Base-by-base conservation (phyloP, 1,284 basidiomycete genomes). In the Tremellales sp. region DNA sequence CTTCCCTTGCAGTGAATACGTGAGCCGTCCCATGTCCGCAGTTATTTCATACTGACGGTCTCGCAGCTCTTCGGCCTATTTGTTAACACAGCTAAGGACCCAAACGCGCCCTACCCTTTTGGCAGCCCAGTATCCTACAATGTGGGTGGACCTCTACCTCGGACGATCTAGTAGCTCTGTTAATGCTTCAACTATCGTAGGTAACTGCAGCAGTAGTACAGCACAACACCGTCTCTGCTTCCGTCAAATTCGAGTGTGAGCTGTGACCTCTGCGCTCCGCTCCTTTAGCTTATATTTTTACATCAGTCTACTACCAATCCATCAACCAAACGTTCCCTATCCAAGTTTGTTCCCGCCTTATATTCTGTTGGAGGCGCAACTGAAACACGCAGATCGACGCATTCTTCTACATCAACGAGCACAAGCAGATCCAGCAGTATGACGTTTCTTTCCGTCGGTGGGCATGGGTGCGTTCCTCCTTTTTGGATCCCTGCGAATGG, bases 401-500 rank as follows among this genome's bases (percentile, higher is more conserved):
- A 12, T 61, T 43, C 42, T 43, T 56, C 13, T 28, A 25, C 5
- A 42, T 58, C 32, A 51, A 59, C 39, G 51, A 62, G 12, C 9
- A 51, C 6, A 35, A 42, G 18, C 37, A 57, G 29, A 57, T 54
- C 25, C 26, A 45, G 10, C 50, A 58, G 29, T 63, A 58, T 37
- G 54, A 57, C 37, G 25, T 52, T 2, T 19, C 50, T 7, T 61
- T 63, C 50, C 50, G 54, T 19, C 48, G 56, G 31, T 63, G 58
- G 57, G 48, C 57, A 10, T 63, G 58, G 62, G n/a, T n/a, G n/a
- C n/a, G n/a, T n/a, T n/a, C n/a, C n/a, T n/a, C n/a, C n/a, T n/a
- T n/a, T n/a, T n/a, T n/a, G n/a, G n/a, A n/a, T n/a, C n/a, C n/a
- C n/a, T n/a, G n/a, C n/a, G n/a, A n/a, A n/a, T n/a, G n/a, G n/a